These are phyloP conservation scores for Davidsoniella eucalypti DNA, from an alignment of 2,329 filamentous ascomycete genomes.

Conservation along the genomic window DNA sequence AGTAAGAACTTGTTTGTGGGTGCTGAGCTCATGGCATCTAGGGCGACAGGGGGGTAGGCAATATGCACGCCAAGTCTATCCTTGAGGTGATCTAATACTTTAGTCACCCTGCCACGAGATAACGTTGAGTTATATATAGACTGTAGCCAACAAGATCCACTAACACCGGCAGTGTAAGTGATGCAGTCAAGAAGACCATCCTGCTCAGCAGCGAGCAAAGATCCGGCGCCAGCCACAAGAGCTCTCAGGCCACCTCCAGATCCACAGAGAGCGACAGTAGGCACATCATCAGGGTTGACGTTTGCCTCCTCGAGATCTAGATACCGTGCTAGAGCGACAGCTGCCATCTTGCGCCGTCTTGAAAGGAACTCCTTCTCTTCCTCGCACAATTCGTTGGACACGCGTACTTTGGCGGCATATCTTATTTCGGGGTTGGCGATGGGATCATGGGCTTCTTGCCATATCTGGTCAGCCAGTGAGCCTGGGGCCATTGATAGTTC, in stretches of 20 bases:
- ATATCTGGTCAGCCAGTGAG: conserved; percentile 82
- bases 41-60: conserved; percentile 73
- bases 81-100: conserved; percentile 72
- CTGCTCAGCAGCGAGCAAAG: conserved; percentile 67
- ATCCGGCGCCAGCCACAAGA: conserved; percentile 74
- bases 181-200: conserved; percentile 84
- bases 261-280: conserved; percentile 82
- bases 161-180: conserved; percentile 90
- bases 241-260: conserved; percentile 85
- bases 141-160: conserved; percentile 92
- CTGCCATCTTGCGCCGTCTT: conserved; percentile 51
- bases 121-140: conserved; percentile 73
- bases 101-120: conserved; percentile 42
- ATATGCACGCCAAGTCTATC: conserved; percentile 74
- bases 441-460: conserved; percentile 77
- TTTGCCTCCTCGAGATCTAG: conserved; percentile 61
- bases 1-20: conserved; percentile 89
- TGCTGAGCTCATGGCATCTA: conserved; percentile 65
- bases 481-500: conserved; percentile 80
- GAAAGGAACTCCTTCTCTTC: conserved; percentile 65
- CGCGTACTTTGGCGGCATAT: conserved; percentile 64
- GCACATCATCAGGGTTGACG: conserved; percentile 85
- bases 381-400: conserved; percentile 64
- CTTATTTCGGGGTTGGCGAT: conserved; percentile 73
- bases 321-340: conserved; percentile 64